Evolutionary conservation across 139 green algal species (phyloP).

Genomic region (Chlorella sp.): DNA sequence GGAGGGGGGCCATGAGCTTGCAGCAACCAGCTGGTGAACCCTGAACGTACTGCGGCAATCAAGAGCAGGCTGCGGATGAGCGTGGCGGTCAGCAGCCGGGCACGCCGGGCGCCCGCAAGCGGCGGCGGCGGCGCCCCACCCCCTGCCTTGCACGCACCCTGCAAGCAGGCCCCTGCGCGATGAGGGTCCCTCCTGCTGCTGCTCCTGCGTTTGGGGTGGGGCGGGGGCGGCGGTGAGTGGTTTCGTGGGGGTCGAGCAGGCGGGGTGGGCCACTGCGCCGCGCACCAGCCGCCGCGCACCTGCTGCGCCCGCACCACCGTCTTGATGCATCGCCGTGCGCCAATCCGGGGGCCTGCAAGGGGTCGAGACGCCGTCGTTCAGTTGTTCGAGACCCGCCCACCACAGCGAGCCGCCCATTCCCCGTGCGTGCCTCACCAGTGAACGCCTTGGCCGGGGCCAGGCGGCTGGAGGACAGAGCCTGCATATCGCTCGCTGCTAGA

Average conservation of each 20-base stretch:
- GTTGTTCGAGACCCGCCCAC: background rate
- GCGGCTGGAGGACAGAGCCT: background rate
- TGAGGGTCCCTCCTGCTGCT: background rate
- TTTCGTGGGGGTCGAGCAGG: background rate
- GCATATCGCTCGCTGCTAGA: background rate
- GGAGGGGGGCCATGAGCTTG: background rate
- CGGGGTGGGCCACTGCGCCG: too few species aligned
- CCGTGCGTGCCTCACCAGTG: background rate
- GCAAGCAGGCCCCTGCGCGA: conserved; percentile 6
- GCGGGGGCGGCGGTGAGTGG: background rate
- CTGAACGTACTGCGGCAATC: background rate
- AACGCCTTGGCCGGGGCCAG: background rate
- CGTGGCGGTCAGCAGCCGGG: background rate
- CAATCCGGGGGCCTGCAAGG: conserved; percentile 23
- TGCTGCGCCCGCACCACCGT: conserved; percentile 23
- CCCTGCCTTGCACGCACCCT: conserved; percentile 15
- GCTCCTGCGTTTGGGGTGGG: background rate
- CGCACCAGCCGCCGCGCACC: background rate
- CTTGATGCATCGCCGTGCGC: background rate
- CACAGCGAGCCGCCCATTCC: background rate
- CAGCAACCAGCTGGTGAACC: too few species aligned
- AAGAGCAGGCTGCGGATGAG: background rate
- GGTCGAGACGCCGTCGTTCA: background rate
- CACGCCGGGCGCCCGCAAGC: background rate
- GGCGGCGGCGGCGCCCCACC: background rate